A percentile compares a stretch with the other conserved stretches of the same genome.
Evolutionary conservation across 345 rosid genomes (phyloP).

Genomic region (Brassica rapa): DNA sequence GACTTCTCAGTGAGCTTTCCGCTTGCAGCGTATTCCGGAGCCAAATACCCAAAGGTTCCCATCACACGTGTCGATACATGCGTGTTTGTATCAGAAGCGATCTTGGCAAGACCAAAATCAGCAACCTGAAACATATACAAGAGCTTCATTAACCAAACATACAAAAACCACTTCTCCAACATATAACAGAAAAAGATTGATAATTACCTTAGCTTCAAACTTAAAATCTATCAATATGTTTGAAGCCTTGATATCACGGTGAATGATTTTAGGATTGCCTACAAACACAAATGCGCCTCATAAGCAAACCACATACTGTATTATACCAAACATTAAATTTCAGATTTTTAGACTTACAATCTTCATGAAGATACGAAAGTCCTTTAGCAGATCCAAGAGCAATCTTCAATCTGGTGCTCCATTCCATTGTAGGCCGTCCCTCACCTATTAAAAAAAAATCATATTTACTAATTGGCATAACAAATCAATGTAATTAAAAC

Average conservation of each 20-base stretch:
- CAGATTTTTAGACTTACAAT: constrained; percentile 53
- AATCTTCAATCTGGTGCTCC: constrained; percentile 70
- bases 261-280: constrained; percentile 96
- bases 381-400: constrained; percentile 95
- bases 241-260: constrained; percentile 88
- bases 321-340: not conserved
- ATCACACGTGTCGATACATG: constrained; percentile 97
- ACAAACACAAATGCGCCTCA: not conserved
- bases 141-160: not conserved
- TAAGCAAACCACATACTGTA: not conserved
- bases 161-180: not conserved
- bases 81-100: constrained; percentile 72
- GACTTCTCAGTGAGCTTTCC: constrained; percentile 86
- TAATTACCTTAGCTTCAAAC: constrained; percentile 79
- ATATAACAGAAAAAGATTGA: not conserved
- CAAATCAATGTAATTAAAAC: constrained; percentile 11
- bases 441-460: constrained; percentile 53
- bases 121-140: constrained; percentile 39
- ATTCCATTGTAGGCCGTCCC: constrained; percentile 77
- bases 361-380: constrained; percentile 95
- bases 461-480: not conserved
- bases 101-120: constrained; percentile 92
- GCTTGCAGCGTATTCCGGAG: constrained; percentile 90
- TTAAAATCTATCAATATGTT: constrained; percentile 82
- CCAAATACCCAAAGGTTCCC: constrained; percentile 82